Percentiles rank a stretch among this genome's conserved stretches.
phyloP scores from a whole-genome alignment of 179 eudicot species.

The Drosera spatulata region DNA sequence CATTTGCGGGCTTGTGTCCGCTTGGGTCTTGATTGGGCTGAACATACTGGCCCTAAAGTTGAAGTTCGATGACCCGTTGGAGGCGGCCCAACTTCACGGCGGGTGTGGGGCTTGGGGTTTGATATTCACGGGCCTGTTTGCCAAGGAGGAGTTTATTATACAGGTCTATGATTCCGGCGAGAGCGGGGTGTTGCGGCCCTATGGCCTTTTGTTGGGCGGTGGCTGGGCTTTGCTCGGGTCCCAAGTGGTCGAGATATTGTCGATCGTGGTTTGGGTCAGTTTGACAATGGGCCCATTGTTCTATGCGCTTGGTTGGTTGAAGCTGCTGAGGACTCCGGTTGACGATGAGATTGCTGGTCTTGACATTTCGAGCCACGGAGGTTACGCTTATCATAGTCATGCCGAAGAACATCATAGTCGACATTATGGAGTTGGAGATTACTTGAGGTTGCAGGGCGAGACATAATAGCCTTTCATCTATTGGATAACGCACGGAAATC shows the following conservation, averaged over 20 bases:
- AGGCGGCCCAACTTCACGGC: slow-evolving; percentile 54
- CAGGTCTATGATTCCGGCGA: slow-evolving; percentile 37
- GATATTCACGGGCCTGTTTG: slow-evolving; percentile 47
- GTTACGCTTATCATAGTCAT: slow-evolving; percentile 42
- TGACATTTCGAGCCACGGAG: slow-evolving; percentile 65
- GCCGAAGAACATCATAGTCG: neutral
- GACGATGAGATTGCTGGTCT: slow-evolving; percentile 60
- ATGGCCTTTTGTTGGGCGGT: slow-evolving; percentile 55
- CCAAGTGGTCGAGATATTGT: slow-evolving; percentile 33
- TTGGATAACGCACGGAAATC: neutral
- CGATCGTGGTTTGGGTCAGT: slow-evolving; percentile 49
- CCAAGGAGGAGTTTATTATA: slow-evolving; percentile 47
- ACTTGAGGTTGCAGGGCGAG: slow-evolving; percentile 4
- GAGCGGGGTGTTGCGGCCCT: slow-evolving; percentile 28
- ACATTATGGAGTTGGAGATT: neutral
- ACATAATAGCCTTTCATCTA: neutral
- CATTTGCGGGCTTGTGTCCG: slow-evolving; percentile 33
- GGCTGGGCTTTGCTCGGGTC: slow-evolving; percentile 51
- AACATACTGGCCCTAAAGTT: slow-evolving; percentile 36
- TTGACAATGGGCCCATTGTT: slow-evolving; percentile 62
- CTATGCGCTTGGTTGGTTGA: slow-evolving; percentile 30
- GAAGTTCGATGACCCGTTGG: slow-evolving; percentile 49
- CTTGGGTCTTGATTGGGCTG: slow-evolving; percentile 52
- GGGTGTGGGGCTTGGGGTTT: slow-evolving; percentile 71
- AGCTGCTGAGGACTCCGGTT: slow-evolving; percentile 35